Percentiles rank a stretch among this genome's conserved stretches.
phyloP scores from a whole-genome alignment of 75 land plant species.

The Azolla pinnata region DNA sequence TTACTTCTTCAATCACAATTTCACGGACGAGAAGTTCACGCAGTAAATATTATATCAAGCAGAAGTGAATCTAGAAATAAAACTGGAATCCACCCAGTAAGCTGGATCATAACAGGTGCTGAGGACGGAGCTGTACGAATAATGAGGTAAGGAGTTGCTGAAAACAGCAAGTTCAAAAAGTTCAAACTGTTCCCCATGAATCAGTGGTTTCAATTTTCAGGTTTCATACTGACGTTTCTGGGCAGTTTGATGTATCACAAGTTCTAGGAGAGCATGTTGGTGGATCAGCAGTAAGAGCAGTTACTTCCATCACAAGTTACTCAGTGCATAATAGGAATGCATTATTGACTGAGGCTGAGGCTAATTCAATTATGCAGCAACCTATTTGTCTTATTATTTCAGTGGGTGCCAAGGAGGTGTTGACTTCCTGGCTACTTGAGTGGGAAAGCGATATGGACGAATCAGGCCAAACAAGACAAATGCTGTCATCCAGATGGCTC shows the following conservation, averaged over 20 bases:
- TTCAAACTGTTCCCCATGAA: too few species aligned
- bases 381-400: conserved; percentile 51
- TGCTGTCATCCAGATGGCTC: conserved; percentile 15
- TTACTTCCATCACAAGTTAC: conserved; percentile 40
- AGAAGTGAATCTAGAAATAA: background rate
- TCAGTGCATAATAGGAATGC: conserved; percentile 10
- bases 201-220: background rate
- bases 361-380: too few species aligned
- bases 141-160: conserved; percentile 68
- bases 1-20: conserved; percentile 59
- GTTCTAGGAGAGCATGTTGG: conserved; percentile 93
- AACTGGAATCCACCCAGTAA: background rate
- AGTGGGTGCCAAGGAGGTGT: conserved; percentile 87
- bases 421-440: conserved; percentile 68
- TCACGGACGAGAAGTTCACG: conserved; percentile 93
- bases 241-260: background rate
- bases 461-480: background rate
- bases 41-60: conserved; percentile 50
- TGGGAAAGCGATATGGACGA: conserved; percentile 16
- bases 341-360: too few species aligned
- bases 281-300: conserved; percentile 91
- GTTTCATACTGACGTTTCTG: background rate
- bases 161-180: too few species aligned
- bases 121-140: conserved; percentile 95
- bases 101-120: conserved; percentile 78